Base-by-base conservation (phyloP, 495 filamentous ascomycete genomes). In the Penicillium verhagenii region DNA sequence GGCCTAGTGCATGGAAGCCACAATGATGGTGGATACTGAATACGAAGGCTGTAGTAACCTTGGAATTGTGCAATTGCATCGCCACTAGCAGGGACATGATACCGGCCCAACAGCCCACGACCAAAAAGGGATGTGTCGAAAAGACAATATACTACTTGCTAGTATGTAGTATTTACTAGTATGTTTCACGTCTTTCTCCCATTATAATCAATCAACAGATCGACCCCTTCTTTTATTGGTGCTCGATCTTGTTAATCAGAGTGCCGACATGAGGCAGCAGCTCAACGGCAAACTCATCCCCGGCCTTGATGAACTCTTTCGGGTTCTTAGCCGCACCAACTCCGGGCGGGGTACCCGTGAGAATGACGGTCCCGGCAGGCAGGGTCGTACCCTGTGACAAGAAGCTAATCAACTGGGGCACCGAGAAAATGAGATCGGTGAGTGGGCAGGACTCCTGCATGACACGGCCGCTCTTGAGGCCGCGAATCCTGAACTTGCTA, bases 361-460 rank as follows among this genome's bases (percentile, higher is more conserved):
- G 19, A 14, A 43, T 43, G 19, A 43, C 7, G 11, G 39, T 21
- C 1, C 39, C 39, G 9, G 19, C 21, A 2, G 19, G 39, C 7
- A 43, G 18, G 11, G 39, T 43, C 3, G 19, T 20, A 20, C 39
- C 39, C 39, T 43, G 39, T 3, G 19, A 21, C 11, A 43, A 43
- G 18, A 43, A 43, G 19, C 39, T 13, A 43, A 43, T 21, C 19
- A 43, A 21, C 18, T 20, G 8, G 4, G 39, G 21, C 3, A 43
- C 39, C 6, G 19, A 20, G 21, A 43, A 43, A 23, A 43, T 43
- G 7, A 43, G 21, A 24, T 43, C 39, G 14, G 76, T 77, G 52
- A 79, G 54, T 20, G 68, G 65, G 50, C 77, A 81, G 52, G n/a
- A n/a, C n/a, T 91, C 81, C 71, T 95, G 90, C 35, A 90, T 78